A percentile compares a stretch with the other conserved stretches of the same genome.
Conservation (phyloP, 169 alveolate species). For the Fabrea salina region DNA sequence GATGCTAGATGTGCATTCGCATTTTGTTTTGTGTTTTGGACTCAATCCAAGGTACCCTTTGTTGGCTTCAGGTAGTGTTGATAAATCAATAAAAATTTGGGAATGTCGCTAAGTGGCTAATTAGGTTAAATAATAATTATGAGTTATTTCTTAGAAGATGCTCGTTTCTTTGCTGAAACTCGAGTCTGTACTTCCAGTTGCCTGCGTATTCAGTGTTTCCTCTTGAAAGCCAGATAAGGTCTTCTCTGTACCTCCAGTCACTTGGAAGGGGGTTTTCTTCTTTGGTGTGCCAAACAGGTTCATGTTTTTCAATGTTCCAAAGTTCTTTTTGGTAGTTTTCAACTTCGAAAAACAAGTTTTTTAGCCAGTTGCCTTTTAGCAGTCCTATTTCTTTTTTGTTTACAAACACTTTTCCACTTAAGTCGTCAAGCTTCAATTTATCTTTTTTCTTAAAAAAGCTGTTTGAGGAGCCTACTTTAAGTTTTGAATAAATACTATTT, state of each 20-base stretch:
- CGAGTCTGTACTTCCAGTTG: conserved; percentile 5
- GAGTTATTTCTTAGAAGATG: too few relatives aligned
- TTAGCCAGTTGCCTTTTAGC: conserved; percentile 50
- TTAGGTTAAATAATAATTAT: too few relatives aligned
- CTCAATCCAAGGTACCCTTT: neutral
- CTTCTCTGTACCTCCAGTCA: conserved; percentile 55
- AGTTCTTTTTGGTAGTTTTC: too few relatives aligned
- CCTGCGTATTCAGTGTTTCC: neutral
- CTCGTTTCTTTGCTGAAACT: conserved; percentile 10
- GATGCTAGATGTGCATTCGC: neutral
- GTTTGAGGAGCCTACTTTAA: neutral
- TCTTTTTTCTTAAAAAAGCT: neutral
- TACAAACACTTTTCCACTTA: neutral
- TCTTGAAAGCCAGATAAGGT: conserved; percentile 44
- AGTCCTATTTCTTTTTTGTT: neutral
- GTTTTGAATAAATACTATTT: too few relatives aligned
- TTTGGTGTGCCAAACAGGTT: neutral
- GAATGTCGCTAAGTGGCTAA: neutral
- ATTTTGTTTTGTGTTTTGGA: neutral
- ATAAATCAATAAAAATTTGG: neutral
- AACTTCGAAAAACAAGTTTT: conserved; percentile 40
- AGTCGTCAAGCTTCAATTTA: too few relatives aligned
- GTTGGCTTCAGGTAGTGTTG: neutral
- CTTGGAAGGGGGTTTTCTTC: conserved; percentile 36
- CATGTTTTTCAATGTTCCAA: conserved; percentile 8